Conservation (phyloP, 2,329 filamentous ascomycete species). For the Pestalotiopsis sp. region DNA sequence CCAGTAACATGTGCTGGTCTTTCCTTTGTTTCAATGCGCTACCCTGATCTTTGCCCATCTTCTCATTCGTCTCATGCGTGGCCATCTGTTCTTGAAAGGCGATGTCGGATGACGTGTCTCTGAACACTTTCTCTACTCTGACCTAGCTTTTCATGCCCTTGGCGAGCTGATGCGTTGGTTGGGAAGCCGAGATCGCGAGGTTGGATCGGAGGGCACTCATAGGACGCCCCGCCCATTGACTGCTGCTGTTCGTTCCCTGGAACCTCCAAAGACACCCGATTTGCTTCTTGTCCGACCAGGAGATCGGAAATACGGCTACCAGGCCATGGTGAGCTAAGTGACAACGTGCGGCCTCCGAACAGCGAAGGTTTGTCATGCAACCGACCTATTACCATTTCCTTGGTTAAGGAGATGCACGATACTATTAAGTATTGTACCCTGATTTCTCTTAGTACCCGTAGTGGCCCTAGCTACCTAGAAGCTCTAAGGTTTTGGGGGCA, state of each 20-base stretch:
- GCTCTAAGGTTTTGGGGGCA: background rate
- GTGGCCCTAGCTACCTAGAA: background rate
- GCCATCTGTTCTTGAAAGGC: background rate
- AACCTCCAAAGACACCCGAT: background rate
- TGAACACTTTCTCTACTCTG: background rate
- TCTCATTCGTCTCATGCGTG: background rate
- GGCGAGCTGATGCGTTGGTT: background rate
- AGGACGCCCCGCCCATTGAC: background rate
- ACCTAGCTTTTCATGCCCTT: background rate
- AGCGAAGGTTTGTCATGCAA: background rate
- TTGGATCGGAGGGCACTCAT: background rate
- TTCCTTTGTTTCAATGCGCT: background rate
- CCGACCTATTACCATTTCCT: background rate
- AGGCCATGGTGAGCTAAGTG: background rate
- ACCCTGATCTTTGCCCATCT: background rate
- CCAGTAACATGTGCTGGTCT: background rate
- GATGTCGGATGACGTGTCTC: background rate
- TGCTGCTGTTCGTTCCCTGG: background rate
- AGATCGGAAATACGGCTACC: background rate
- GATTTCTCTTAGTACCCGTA: background rate
- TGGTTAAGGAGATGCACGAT: background rate
- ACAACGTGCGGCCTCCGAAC: background rate
- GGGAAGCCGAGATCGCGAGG: background rate
- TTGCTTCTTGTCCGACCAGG: background rate
- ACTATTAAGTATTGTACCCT: background rate